Conservation (phyloP, 805 yeast genomes). For the Saccharomycopsis oosterbeekiorum region DNA sequence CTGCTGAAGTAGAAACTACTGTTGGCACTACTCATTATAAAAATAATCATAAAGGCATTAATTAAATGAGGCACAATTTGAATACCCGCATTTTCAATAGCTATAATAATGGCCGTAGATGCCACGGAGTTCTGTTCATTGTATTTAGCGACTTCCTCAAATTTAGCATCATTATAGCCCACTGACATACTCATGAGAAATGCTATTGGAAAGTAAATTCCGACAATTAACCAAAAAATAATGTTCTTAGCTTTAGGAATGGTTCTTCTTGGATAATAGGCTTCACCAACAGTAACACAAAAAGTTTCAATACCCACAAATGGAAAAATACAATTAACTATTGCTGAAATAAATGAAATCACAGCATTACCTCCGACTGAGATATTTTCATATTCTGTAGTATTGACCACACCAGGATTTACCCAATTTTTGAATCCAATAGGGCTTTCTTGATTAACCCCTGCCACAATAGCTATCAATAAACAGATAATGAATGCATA, state of each 20-base stretch:
- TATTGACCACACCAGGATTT: constrained; percentile 32
- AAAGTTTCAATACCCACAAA: constrained; percentile 42
- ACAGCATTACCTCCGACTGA: constrained; percentile 35
- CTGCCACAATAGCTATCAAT: constrained; percentile 33
- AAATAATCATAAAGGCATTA: constrained; percentile 38
- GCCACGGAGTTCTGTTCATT: constrained; percentile 33
- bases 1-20: constrained; percentile 38
- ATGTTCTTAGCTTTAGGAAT: constrained; percentile 45
- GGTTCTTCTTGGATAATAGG: constrained; percentile 36
- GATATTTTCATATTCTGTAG: constrained; percentile 25
- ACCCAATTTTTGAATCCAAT: constrained; percentile 36
- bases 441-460: constrained; percentile 27
- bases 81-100: constrained; percentile 39
- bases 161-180: constrained; percentile 33
- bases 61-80: constrained; percentile 38
- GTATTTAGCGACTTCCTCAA: constrained; percentile 29
- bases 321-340: constrained; percentile 43
- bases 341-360: constrained; percentile 42
- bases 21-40: constrained; percentile 34
- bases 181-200: constrained; percentile 50
- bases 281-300: constrained; percentile 40
- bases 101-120: constrained; percentile 42
- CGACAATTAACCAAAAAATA: constrained; percentile 44
- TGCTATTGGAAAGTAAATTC: constrained; percentile 43
- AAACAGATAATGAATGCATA: constrained; percentile 31